Evolutionary conservation across 352 stramenopile genomes (phyloP).

Genomic region (Bremia lactucae): DNA sequence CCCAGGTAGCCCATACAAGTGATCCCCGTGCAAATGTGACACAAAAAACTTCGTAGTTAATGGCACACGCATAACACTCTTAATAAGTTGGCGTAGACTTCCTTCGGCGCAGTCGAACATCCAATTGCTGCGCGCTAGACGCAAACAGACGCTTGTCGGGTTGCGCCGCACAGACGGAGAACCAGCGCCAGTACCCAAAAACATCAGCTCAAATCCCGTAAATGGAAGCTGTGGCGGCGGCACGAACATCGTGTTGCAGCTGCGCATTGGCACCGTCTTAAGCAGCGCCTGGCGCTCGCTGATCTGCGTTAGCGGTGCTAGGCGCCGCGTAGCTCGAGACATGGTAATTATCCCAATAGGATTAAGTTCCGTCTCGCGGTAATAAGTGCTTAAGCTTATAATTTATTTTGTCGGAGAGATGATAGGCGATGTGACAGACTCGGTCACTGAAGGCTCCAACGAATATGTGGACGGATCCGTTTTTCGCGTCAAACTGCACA

Average conservation of each 20-base stretch:
- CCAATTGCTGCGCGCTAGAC: conserved; percentile 62
- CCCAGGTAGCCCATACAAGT: conserved; percentile 71
- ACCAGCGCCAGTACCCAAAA: conserved; percentile 71
- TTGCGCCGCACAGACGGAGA: conserved; percentile 61
- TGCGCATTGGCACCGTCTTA: conserved; percentile 42
- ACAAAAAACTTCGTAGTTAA: conserved; percentile 81
- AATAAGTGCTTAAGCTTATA: no score
- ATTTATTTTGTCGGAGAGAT: no score
- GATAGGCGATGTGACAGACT: conserved; percentile 17
- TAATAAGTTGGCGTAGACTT: conserved; percentile 72
- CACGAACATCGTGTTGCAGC: conserved; percentile 43
- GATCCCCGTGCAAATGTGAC: conserved; percentile 78
- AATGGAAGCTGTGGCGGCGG: conserved; percentile 37
- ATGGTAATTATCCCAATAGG: conserved; percentile 14
- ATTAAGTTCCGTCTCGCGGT: no score
- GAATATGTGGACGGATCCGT: conserved; percentile 84
- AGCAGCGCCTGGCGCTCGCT: conserved; percentile 29
- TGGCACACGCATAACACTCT: conserved; percentile 57
- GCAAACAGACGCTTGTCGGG: conserved; percentile 46
- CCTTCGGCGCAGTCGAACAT: conserved; percentile 86
- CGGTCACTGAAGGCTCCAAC: conserved; percentile 25
- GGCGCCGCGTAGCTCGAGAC: conserved; percentile 11
- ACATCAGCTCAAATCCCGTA: conserved; percentile 77
- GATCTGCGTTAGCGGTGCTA: conserved; percentile 14
- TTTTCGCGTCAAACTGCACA: conserved; percentile 86